phyloP scores from a whole-genome alignment of 805 yeast species.

The Starmerella lactis-condensi region DNA sequence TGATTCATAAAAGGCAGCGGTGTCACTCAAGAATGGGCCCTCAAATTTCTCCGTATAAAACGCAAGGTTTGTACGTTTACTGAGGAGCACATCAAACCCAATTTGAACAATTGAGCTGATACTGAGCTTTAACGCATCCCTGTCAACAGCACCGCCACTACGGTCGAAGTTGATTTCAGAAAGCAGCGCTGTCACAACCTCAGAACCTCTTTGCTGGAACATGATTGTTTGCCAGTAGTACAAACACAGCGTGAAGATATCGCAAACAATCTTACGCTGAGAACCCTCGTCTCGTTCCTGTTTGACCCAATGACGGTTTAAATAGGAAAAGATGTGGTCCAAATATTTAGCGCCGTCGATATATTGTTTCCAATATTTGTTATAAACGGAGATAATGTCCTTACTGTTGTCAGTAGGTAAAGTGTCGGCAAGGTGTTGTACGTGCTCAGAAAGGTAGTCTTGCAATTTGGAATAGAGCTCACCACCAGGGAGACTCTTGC shows the following conservation, averaged over 20 bases:
- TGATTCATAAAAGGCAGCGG: constrained; percentile 35
- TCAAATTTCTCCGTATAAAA: constrained; percentile 74
- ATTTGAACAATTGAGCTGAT: constrained; percentile 73
- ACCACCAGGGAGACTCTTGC: constrained; percentile 56
- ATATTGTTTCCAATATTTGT: constrained; percentile 71
- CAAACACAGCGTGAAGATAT: constrained; percentile 73
- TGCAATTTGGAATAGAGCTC: constrained; percentile 65
- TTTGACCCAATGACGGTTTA: constrained; percentile 94
- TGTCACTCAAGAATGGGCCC: constrained; percentile 47
- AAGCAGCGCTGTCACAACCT: constrained; percentile 51
- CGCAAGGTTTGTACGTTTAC: constrained; percentile 63
- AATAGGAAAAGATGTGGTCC: constrained; percentile 84
- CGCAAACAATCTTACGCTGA: constrained; percentile 59
- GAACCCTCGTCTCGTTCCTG: constrained; percentile 83
- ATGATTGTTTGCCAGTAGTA: constrained; percentile 74
- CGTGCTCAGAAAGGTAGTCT: constrained; percentile 42
- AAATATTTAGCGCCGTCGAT: constrained; percentile 80
- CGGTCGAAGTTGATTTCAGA: constrained; percentile 62
- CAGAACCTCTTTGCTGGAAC: constrained; percentile 46
- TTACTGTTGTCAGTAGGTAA: constrained; percentile 29
- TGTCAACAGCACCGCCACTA: constrained; percentile 54
- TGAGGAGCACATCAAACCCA: constrained; percentile 80
- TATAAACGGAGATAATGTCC: constrained; percentile 57
- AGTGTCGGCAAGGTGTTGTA: constrained; percentile 16
- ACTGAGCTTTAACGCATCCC: constrained; percentile 46